Evolutionary conservation across 2,329 filamentous ascomycete species (phyloP).

Genomic region (Colletotrichum liriopes): DNA sequence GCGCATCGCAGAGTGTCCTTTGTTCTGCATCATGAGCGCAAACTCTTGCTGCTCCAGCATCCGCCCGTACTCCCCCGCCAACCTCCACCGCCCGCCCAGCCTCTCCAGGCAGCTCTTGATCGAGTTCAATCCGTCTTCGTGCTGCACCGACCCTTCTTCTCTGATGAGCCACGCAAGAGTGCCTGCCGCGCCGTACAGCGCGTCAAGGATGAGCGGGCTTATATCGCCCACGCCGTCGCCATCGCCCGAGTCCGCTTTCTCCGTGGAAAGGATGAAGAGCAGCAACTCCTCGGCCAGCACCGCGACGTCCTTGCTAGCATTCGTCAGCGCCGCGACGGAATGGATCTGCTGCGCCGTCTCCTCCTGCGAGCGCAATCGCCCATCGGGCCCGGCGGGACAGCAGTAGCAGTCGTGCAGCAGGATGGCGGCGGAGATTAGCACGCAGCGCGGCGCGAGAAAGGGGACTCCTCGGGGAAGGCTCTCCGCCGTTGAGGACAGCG

Average conservation of each 20-base stretch:
- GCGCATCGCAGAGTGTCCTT: slow-evolving; percentile 13
- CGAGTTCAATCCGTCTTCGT: slow-evolving; percentile 48
- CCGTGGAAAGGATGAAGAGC: slow-evolving; percentile 42
- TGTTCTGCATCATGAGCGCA: slow-evolving; percentile 43
- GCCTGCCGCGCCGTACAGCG: slow-evolving; percentile 55
- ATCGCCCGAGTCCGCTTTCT: not conserved
- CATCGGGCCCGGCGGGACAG: slow-evolving; percentile 49
- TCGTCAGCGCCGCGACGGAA: slow-evolving; percentile 52
- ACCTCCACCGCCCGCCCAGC: slow-evolving; percentile 53
- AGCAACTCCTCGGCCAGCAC: slow-evolving; percentile 49
- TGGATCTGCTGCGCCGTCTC: slow-evolving; percentile 52
- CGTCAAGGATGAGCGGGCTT: slow-evolving; percentile 56
- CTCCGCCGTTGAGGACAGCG: not conserved
- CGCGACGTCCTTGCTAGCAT: slow-evolving; percentile 48
- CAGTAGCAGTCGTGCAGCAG: slow-evolving; percentile 56
- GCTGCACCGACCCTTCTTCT: slow-evolving; percentile 53
- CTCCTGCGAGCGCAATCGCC: slow-evolving; percentile 44
- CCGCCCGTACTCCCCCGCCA: slow-evolving; percentile 54
- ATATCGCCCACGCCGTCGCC: slow-evolving; percentile 47
- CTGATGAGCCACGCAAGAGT: slow-evolving; percentile 56
- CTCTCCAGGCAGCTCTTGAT: slow-evolving; percentile 50
- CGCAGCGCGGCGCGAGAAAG: slow-evolving; percentile 43
- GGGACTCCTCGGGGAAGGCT: slow-evolving; percentile 12
- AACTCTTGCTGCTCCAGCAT: slow-evolving; percentile 56
- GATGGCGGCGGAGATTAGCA: slow-evolving; percentile 45